A percentile compares a stretch with the other conserved stretches of the same genome.
These are phyloP conservation scores for Solanum tacnaense DNA, from an alignment of 257 asterid species.

Conservation along the genomic window DNA sequence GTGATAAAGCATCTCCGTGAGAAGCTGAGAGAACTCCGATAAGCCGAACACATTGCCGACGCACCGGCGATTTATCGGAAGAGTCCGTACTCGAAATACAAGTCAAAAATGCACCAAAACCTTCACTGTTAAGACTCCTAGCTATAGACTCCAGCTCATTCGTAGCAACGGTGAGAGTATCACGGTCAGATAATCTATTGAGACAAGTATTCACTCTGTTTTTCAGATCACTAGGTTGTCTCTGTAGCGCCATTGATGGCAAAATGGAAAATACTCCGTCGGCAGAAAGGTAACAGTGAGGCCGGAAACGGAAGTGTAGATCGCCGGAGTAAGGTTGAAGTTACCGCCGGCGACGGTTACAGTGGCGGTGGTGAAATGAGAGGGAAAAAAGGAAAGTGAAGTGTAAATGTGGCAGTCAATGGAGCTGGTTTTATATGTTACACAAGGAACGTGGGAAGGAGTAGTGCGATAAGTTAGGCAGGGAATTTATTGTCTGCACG, in stretches of 20 bases:
- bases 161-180: constrained; percentile 61
- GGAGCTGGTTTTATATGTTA: constrained; percentile 28
- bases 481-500: neutral
- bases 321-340: neutral
- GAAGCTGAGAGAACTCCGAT: constrained; percentile 48
- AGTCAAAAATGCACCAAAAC: constrained; percentile 47
- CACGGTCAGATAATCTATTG: constrained; percentile 67
- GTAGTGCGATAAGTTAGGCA: neutral
- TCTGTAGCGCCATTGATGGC: constrained; percentile 20
- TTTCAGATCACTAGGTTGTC: constrained; percentile 43
- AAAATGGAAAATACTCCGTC: neutral
- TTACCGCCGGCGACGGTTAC: neutral
- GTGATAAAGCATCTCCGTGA: constrained; percentile 70
- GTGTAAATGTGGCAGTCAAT: neutral
- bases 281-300: constrained; percentile 9
- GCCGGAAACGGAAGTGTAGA: constrained; percentile 2
- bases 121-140: constrained; percentile 28
- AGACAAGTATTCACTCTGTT: constrained; percentile 53
- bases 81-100: constrained; percentile 63
- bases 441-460: constrained; percentile 26
- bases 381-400: neutral
- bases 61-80: constrained; percentile 76
- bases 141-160: constrained; percentile 73
- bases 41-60: constrained; percentile 78
- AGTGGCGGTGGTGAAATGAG: neutral